A percentile compares a stretch with the other conserved stretches of the same genome.
Conservation (phyloP, 495 filamentous ascomycete genomes). For the Annulohypoxylon bovei region DNA sequence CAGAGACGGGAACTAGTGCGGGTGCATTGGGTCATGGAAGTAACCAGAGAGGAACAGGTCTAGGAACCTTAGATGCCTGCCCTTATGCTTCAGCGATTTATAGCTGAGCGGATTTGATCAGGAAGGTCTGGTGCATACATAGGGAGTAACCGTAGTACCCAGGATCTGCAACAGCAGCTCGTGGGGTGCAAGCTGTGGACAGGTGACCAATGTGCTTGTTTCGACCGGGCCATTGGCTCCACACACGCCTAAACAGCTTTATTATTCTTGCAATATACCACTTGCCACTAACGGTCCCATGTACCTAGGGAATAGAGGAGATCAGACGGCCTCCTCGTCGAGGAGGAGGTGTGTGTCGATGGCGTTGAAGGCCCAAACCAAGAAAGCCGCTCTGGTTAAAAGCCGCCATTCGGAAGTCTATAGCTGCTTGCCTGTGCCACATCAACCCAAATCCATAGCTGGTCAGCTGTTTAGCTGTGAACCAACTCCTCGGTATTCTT, state of each 20-base stretch:
- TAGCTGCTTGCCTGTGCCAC: constrained; percentile 27
- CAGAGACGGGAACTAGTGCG: constrained; percentile 42
- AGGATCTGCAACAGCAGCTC: constrained; percentile 49
- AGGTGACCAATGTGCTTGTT: constrained; percentile 49
- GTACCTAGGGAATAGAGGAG: constrained; percentile 47
- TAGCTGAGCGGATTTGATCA: constrained; percentile 40
- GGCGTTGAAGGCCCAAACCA: constrained; percentile 39
- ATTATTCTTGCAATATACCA: constrained; percentile 48
- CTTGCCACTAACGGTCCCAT: constrained; percentile 44
- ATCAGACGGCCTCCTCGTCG: constrained; percentile 62
- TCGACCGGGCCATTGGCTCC: constrained; percentile 50
- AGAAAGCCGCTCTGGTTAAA: constrained; percentile 39
- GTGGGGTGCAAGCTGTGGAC: constrained; percentile 49
- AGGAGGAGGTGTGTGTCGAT: constrained; percentile 44
- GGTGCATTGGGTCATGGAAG: constrained; percentile 39
- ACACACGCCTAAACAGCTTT: constrained; percentile 50
- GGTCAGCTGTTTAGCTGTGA: constrained; percentile 28
- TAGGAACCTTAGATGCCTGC: constrained; percentile 38
- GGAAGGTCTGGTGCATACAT: constrained; percentile 39
- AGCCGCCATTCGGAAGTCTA: constrained; percentile 38
- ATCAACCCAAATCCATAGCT: constrained; percentile 24
- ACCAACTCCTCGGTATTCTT: constrained; percentile 22
- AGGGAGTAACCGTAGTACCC: constrained; percentile 44
- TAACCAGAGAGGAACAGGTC: constrained; percentile 30
- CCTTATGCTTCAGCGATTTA: constrained; percentile 40